These are phyloP conservation scores for Suillus decipiens DNA, from an alignment of 768 basidiomycete genomes.

Conservation along the genomic window DNA sequence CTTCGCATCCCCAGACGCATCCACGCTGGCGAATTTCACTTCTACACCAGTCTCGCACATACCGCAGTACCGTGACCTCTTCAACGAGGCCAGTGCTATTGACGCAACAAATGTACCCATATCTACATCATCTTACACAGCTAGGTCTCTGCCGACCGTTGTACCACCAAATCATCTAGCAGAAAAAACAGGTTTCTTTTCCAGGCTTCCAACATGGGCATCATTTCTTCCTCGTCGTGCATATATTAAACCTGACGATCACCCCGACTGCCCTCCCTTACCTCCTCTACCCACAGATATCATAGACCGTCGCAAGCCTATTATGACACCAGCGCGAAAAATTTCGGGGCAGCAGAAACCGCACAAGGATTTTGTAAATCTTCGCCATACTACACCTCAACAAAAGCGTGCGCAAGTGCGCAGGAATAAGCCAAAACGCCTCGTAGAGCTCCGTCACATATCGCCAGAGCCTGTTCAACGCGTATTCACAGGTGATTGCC, in stretches of 20 bases:
- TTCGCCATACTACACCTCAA: conserved; percentile 54
- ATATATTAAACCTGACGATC: conserved; percentile 40
- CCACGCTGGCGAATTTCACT: not conserved
- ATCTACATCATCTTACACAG: conserved; percentile 17
- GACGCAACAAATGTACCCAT: conserved; percentile 17
- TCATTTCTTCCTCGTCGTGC: conserved; percentile 21
- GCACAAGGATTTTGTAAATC: conserved; percentile 66
- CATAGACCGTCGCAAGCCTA: conserved; percentile 45
- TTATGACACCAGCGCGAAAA: conserved; percentile 59
- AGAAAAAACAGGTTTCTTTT: conserved; percentile 61
- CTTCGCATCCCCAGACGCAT: conserved; percentile 4
- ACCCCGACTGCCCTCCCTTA: conserved; percentile 46
- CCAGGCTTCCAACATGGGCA: conserved; percentile 54
- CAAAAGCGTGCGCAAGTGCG: conserved; percentile 46
- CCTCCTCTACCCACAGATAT: conserved; percentile 40
- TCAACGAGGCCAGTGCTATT: conserved; percentile 31
- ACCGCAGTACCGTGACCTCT: conserved; percentile 58
- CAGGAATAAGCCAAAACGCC: conserved; percentile 41
- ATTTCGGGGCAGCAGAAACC: conserved; percentile 45
- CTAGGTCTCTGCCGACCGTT: conserved; percentile 19
- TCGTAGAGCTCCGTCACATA: conserved; percentile 51
- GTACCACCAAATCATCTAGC: conserved; percentile 35
- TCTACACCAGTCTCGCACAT: conserved; percentile 35
- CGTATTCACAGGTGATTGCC: conserved; percentile 23
- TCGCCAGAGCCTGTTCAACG: conserved; percentile 43